phyloP scores from a whole-genome alignment of 441 rosid genomes.

The Capsella rubella region DNA sequence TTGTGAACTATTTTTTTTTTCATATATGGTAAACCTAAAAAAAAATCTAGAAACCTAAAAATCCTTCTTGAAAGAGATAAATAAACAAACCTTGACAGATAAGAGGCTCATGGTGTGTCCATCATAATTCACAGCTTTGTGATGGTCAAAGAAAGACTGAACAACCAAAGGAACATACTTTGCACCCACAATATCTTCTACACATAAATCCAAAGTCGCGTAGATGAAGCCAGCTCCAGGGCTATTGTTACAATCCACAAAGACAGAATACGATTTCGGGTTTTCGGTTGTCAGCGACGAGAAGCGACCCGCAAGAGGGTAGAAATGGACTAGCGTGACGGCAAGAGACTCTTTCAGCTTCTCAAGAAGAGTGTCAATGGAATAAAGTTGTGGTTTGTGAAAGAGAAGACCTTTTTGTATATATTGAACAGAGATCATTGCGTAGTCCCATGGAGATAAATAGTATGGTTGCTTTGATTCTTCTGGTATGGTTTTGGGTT shows the following conservation, averaged over 20 bases:
- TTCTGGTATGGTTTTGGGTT: constrained; percentile 48
- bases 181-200: constrained; percentile 54
- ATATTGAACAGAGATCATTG: constrained; percentile 64
- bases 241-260: constrained; percentile 58
- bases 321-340: constrained; percentile 67
- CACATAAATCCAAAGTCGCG: constrained; percentile 52
- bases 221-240: constrained; percentile 71
- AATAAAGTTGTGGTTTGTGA: constrained; percentile 46
- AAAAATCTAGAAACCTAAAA: too few species aligned
- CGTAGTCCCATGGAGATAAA: constrained; percentile 67
- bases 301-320: constrained; percentile 77
- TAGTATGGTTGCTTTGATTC: constrained; percentile 54
- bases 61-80: too few species aligned
- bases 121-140: constrained; percentile 65
- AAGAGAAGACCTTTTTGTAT: constrained; percentile 78
- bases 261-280: constrained; percentile 53
- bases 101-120: constrained; percentile 60
- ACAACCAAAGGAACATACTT: constrained; percentile 61
- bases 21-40: too few species aligned
- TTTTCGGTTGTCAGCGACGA: constrained; percentile 38
- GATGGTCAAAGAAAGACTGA: constrained; percentile 71
- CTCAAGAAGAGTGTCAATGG: constrained; percentile 47
- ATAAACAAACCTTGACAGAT: constrained; percentile 50
- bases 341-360: constrained; percentile 60
- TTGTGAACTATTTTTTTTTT: too few species aligned